phyloP scores from a whole-genome alignment of 2,329 filamentous ascomycete species.

The Trichoderma sp. region DNA sequence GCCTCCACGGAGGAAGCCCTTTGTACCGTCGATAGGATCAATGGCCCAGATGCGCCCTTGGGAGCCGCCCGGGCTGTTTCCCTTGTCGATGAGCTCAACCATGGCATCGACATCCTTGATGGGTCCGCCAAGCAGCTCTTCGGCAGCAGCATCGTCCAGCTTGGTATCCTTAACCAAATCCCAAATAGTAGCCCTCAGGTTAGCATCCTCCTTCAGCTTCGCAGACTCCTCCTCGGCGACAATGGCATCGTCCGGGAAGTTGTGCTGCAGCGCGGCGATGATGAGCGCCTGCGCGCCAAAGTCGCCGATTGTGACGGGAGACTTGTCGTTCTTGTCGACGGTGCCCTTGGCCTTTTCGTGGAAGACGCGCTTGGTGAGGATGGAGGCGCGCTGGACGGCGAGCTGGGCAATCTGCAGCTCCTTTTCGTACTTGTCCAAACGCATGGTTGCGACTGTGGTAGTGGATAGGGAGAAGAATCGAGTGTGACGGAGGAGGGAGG shows the following conservation, averaged over 20 bases:
- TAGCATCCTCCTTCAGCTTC: conserved; percentile 67
- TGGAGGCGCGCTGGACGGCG: conserved; percentile 74
- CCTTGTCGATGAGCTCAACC: conserved; percentile 65
- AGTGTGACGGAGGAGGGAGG: conserved; percentile 23
- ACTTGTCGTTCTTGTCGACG: conserved; percentile 85
- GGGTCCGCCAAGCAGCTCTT: conserved; percentile 68
- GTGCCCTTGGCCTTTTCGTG: conserved; percentile 92
- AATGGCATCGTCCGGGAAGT: conserved; percentile 87
- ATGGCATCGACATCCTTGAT: conserved; percentile 63
- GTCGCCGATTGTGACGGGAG: conserved; percentile 95
- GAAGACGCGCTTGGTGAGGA: conserved; percentile 54
- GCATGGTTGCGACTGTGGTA: conserved; percentile 26
- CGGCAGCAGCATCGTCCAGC: conserved; percentile 56
- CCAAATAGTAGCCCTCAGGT: conserved; percentile 72
- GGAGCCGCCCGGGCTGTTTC: conserved; percentile 67
- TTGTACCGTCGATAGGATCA: conserved; percentile 96
- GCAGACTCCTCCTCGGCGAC: conserved; percentile 94
- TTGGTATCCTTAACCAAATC: conserved; percentile 70
- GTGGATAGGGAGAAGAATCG: conserved; percentile 23
- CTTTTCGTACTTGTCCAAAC: conserved; percentile 57
- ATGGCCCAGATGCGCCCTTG: conserved; percentile 89
- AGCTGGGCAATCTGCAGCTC: conserved; percentile 83
- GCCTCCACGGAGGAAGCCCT: conserved; percentile 91
- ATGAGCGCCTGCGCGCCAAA: conserved; percentile 97
- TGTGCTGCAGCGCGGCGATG: conserved; percentile 81